Conservation (phyloP, 176 grass and related monocot species). For the Tillandsia fasciculata region DNA sequence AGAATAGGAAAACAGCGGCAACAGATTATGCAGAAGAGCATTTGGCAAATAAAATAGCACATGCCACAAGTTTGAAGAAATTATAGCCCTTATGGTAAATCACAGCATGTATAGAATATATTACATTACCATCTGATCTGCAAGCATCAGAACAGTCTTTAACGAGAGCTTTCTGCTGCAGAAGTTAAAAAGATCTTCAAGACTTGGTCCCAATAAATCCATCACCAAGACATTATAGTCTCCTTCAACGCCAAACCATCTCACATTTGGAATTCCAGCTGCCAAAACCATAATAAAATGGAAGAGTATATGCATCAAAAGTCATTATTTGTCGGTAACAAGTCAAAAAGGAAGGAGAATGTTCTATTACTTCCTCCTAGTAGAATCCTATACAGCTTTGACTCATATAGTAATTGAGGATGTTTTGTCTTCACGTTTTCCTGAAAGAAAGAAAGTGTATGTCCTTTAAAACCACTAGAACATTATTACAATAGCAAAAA, state of each 20-base stretch:
- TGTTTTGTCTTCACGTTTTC: slow-evolving; percentile 99
- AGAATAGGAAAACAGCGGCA: not conserved
- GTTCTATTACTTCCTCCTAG: slow-evolving; percentile 87
- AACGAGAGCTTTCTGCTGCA: slow-evolving; percentile 95
- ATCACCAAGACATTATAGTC: slow-evolving; percentile 98
- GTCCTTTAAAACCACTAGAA: too few species aligned
- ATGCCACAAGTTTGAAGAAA: not conserved
- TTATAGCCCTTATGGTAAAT: not conserved
- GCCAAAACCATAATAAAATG: slow-evolving; percentile 27
- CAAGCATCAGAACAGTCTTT: slow-evolving; percentile 96
- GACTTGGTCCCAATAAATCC: slow-evolving; percentile 88
- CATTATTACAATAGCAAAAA: too few species aligned
- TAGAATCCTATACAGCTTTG: slow-evolving; percentile 89
- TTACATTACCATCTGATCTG: slow-evolving; percentile 83
- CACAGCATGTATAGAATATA: not conserved
- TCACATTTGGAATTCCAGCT: slow-evolving; percentile 91
- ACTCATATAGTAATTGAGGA: slow-evolving; percentile 91
- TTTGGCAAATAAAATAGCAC: not conserved
- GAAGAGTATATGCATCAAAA: slow-evolving; percentile 7
- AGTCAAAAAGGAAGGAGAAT: slow-evolving; percentile 11
- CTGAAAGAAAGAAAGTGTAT: slow-evolving; percentile 23
- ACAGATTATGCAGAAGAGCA: not conserved
- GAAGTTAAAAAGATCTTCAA: slow-evolving; percentile 98
- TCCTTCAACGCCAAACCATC: slow-evolving; percentile 95
- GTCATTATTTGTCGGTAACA: not conserved